Base-by-base conservation (phyloP, 73 alveolate genomes). In the Stentor coeruleus region DNA sequence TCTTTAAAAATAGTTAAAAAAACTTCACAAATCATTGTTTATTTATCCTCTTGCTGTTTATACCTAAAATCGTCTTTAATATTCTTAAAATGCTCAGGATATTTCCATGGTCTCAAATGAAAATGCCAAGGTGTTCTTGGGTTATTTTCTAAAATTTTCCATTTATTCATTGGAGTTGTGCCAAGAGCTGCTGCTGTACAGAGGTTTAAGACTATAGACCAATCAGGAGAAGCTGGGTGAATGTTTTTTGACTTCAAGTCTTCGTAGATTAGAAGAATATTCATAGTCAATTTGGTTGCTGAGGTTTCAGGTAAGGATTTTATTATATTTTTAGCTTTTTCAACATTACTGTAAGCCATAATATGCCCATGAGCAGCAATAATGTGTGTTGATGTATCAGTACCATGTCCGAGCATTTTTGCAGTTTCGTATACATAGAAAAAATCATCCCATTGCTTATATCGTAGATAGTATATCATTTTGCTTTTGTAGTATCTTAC, bases 301-400 rank as follows among this genome's bases (percentile, higher is more conserved):
- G 79, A 40, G 37, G n/a, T 66, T 66, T 66, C 37, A 20, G n/a
- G 40, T 66, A 66, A 66, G n/a, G n/a, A 11, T 20, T 33, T 31
- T 26, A 66, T 20, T 14, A 66, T 66, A 28, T 66, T 26, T 11
- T 26, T 1, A 1, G 79, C 79, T 66, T 66, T 66, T 0, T 20
- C 15, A 28, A 40, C 33, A 31, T 66, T 66, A 37, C 33, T 20
- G 37, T 66, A 66, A 66, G 79, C 79, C 37, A 66, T 66, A 26
- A 66, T 31, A 2, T 66, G 33, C 79, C 79, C 79, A 66, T 66
- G 79, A 20, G 79, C 79, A 1, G 79, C 79, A 66, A 66, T 66
- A 33, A 66, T 33, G 36, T 26, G 39, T 26, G 79, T 66, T 15
- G 79, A 37, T 26, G 14, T 33, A 66, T 33, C 39, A 0, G 2